Evolutionary conservation across 2,329 filamentous ascomycete genomes (phyloP).

Genomic region (Ramichloridium luteum): DNA sequence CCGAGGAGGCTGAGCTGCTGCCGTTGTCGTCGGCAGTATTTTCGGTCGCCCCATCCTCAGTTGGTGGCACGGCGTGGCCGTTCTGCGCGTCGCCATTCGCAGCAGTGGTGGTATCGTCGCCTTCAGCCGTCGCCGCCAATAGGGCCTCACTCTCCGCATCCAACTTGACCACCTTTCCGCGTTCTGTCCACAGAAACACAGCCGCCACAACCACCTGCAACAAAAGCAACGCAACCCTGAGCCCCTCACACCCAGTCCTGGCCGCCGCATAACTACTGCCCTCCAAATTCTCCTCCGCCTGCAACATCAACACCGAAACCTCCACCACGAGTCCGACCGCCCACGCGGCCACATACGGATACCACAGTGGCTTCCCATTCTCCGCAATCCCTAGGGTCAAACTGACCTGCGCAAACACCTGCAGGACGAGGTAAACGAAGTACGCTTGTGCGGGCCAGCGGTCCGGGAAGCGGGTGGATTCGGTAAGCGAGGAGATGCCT

Average conservation of each 20-base stretch:
- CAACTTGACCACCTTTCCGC: conserved; percentile 7
- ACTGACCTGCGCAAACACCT: conserved; percentile 12
- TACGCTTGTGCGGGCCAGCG: conserved; percentile 14
- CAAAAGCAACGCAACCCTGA: conserved; percentile 10
- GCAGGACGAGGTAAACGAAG: conserved; percentile 14
- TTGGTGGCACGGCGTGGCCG: conserved; percentile 3
- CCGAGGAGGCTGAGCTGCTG: conserved; percentile 8
- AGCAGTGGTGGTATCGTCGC: conserved; percentile 8
- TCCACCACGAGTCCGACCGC: conserved; percentile 15
- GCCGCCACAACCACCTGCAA: conserved; percentile 7
- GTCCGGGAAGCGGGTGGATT: conserved; percentile 8
- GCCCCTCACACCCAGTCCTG: conserved; percentile 9
- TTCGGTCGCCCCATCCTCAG: conserved; percentile 2
- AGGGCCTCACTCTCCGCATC: conserved; percentile 18
- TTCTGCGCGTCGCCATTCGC: conserved; percentile 7
- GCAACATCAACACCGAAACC: conserved; percentile 13
- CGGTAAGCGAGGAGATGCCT: conserved; percentile 10
- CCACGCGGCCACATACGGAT: conserved; percentile 20
- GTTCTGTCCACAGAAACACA: conserved; percentile 11
- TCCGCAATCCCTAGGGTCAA: conserved; percentile 16
- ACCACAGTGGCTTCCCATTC: conserved; percentile 17
- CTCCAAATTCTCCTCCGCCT: conserved; percentile 3
- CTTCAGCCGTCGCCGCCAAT: conserved; percentile 5
- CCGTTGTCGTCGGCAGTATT: conserved; percentile 7
- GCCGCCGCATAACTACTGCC: conserved; percentile 7